Conservation (phyloP, 2,329 filamentous ascomycete genomes). For the Penicillium sclerotiorum region DNA sequence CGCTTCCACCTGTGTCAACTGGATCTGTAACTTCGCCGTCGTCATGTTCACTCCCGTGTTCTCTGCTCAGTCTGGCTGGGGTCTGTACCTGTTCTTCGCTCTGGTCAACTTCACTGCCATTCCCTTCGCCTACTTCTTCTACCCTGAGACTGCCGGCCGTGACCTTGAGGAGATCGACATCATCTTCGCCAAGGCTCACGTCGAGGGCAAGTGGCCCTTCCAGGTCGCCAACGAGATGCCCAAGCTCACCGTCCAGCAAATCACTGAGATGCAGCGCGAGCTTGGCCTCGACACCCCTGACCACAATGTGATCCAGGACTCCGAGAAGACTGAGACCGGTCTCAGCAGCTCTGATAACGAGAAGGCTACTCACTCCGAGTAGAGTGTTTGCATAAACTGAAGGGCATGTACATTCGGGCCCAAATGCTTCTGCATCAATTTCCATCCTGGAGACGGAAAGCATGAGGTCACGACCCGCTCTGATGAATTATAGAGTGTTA, state of each 20-base stretch:
- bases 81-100: slow-evolving; percentile 46
- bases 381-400: neutral
- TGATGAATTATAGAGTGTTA: slow-evolving; percentile 9
- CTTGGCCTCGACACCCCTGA: slow-evolving; percentile 23
- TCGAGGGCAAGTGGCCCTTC: slow-evolving; percentile 32
- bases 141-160: slow-evolving; percentile 50
- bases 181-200: slow-evolving; percentile 12
- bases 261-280: slow-evolving; percentile 26
- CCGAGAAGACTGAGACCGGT: slow-evolving; percentile 26
- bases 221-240: slow-evolving; percentile 31
- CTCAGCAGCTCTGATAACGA: slow-evolving; percentile 20
- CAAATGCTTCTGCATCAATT: slow-evolving; percentile 8
- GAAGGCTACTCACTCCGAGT: slow-evolving; percentile 6
- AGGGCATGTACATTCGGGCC: slow-evolving; percentile 8
- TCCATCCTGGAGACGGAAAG: slow-evolving; percentile 12
- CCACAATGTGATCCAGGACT: neutral
- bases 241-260: slow-evolving; percentile 32
- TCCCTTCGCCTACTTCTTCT: slow-evolving; percentile 55
- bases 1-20: slow-evolving; percentile 55
- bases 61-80: slow-evolving; percentile 37
- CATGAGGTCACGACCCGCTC: slow-evolving; percentile 5
- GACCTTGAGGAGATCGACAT: slow-evolving; percentile 40
- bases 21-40: slow-evolving; percentile 57
- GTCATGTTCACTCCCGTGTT: slow-evolving; percentile 52
- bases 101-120: slow-evolving; percentile 45